A percentile compares a stretch with the other conserved stretches of the same genome.
phyloP scores from a whole-genome alignment of 345 rosid species.

The Lagerstroemia speciosa region DNA sequence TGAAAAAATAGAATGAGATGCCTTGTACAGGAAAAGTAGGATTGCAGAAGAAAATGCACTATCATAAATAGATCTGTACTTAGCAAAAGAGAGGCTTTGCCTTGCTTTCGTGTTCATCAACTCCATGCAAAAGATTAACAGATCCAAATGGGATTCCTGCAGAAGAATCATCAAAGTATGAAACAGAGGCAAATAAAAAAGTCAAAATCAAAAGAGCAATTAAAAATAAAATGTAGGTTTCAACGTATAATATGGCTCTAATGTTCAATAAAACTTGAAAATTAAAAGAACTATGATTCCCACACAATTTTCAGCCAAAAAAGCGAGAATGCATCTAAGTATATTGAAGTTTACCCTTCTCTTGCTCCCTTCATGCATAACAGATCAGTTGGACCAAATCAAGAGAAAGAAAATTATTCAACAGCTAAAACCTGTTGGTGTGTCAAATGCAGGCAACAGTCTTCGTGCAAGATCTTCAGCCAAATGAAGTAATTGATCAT shows the following conservation, averaged over 20 bases:
- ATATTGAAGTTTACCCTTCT: background rate
- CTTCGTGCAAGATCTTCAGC: slow-evolving; percentile 82
- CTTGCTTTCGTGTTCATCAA: slow-evolving; percentile 98
- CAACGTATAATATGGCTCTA: background rate
- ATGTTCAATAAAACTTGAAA: background rate
- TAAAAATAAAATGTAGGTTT: background rate
- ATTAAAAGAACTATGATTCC: background rate
- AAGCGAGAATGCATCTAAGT: background rate
- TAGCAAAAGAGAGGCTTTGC: slow-evolving; percentile 24
- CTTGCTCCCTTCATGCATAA: background rate
- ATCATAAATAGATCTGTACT: slow-evolving; percentile 1
- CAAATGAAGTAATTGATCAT: slow-evolving; percentile 64
- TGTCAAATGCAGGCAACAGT: slow-evolving; percentile 93
- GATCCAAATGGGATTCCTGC: slow-evolving; percentile 97
- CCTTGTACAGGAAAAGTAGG: background rate
- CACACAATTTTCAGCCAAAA: background rate
- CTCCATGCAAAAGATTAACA: slow-evolving; percentile 81
- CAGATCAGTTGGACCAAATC: background rate
- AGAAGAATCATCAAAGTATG: slow-evolving; percentile 15
- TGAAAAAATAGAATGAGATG: background rate
- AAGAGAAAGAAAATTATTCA: slow-evolving; percentile 8
- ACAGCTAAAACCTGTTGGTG: slow-evolving; percentile 66
- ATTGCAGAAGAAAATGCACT: background rate
- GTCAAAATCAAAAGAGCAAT: background rate
- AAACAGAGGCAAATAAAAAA: background rate